Base-by-base conservation (phyloP, 352 stramenopile genomes). In the Pythium phragmiticola region DNA sequence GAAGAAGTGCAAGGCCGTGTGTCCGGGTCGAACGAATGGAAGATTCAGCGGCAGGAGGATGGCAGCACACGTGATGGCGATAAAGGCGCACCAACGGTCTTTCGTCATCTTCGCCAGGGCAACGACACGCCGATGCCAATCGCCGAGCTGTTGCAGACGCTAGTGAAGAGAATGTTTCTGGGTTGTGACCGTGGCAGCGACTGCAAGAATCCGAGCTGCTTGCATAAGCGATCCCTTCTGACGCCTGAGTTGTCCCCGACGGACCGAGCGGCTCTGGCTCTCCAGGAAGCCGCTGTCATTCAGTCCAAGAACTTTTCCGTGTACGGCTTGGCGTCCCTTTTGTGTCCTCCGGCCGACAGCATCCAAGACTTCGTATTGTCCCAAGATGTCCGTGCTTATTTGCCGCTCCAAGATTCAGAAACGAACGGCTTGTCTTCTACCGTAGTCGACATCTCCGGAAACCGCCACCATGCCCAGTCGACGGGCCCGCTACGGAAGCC, bases 11-110 rank as follows among this genome's bases (percentile, higher is more conserved):
- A 90, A 56, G 84, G 87, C 9, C 82, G 87, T 28, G 78, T 93
- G 37, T 95, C 87, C 7, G 87, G 87, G 3, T 95, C 87, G 6
- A 67, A 68, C 6, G 84, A 94, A 41, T 95, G 87, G 87, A 91
- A 89, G 57, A 85, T 59, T 51, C 72, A 83, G 41, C 75, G 87
- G 9, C 76, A 75, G 6, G 87, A 95, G 79, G 78, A 87, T 5
- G 26, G 26, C 26, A 30, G 26, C 26, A 30, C 1, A 30, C 26
- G 26, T 30, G 26, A 5, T 50, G 87, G 84, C 14, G 45, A 26
- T 17, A 42, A 14, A 23, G 42, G 7, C 30, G 9, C 47, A 26
- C 3, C n/a, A 7, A 11, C 14, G 7, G 17, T 2, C 8, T 0
- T 7, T 8, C 42, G n/a, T 19, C 42, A 48, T 8, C 13, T 48